Evolutionary conservation across 257 asterid genomes (phyloP), one percentile per base, ranked within the genome.

Genomic region (Solanum bukasovii): DNA sequence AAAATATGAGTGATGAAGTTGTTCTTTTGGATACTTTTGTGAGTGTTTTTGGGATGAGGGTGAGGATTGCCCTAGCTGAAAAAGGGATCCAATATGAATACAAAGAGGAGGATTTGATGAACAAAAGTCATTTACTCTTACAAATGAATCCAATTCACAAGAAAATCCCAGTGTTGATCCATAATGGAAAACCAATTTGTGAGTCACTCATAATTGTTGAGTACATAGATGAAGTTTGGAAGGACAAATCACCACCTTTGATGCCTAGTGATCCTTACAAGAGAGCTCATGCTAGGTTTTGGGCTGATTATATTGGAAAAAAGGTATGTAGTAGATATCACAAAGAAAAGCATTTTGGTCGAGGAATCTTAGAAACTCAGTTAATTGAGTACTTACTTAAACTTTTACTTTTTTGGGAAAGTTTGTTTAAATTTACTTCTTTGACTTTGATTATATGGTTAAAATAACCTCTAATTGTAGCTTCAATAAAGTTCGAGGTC

Each of bases 121-220:
- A 71, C 84, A 87, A 78, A 67, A 87, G 87, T 63, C 52, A 68
- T 5, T 40, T 89, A 68, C 92, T 92, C 44, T 33, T 92, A 71
- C 67, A 92, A 46, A 90, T 90, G 94, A 92, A 92, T 73, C 94
- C 93, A 11, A 40, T 89, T 88, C 89, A 87, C 25, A 90, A 88
- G 61, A 83, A 37, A 14, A 23, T 89, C 29, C 93, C 94, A 9
- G 91, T 92, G 18, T 84, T 92, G 71, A 91, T 92, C 35, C 93
- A 90, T 86, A 86, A 90, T 33, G 90, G 91, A 1, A 88, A 88
- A 16, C 90, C 89, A 2, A 49, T 89, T 3, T 88, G 83, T 65
- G 91, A 89, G 29, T 87, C 93, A 21, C 84, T 49, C 49, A 42
- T 87, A 21, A 85, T 72, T 14, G 81, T 92, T n/a, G 85, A 89